Percentiles rank a stretch among this genome's conserved stretches.
These are phyloP conservation scores for Globisporangium nodosum DNA, from an alignment of 352 stramenopile genomes.

Conservation along the genomic window DNA sequence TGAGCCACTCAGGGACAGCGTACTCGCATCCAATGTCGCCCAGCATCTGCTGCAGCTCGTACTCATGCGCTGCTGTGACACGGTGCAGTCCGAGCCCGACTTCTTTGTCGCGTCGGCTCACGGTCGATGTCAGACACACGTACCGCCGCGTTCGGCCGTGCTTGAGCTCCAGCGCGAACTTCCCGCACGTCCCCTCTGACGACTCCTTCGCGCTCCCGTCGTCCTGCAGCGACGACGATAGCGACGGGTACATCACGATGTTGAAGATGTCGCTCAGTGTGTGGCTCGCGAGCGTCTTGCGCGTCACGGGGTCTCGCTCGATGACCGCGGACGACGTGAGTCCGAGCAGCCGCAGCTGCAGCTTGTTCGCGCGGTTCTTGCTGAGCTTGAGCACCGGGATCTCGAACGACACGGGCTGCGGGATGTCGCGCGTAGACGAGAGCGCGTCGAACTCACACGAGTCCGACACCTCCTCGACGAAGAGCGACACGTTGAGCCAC, in stretches of 20 bases:
- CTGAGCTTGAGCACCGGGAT: slow-evolving; percentile 83
- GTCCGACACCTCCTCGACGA: slow-evolving; percentile 82
- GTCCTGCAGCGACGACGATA: slow-evolving; percentile 49
- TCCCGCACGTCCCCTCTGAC: slow-evolving; percentile 59
- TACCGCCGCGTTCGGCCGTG: slow-evolving; percentile 73
- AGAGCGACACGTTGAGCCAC: slow-evolving; percentile 74
- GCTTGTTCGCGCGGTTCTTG: slow-evolving; percentile 65
- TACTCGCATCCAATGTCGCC: slow-evolving; percentile 64
- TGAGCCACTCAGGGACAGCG: slow-evolving; percentile 56
- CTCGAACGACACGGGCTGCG: slow-evolving; percentile 77
- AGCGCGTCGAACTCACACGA: slow-evolving; percentile 81
- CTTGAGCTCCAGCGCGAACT: slow-evolving; percentile 84
- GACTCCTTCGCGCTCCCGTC: slow-evolving; percentile 35
- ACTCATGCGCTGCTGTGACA: slow-evolving; percentile 45
- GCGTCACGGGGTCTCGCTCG: slow-evolving; percentile 67
- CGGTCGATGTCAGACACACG: slow-evolving; percentile 60
- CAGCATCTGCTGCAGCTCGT: slow-evolving; percentile 67
- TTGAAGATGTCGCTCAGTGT: slow-evolving; percentile 82
- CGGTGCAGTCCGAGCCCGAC: slow-evolving; percentile 65
- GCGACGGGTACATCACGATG: slow-evolving; percentile 79
- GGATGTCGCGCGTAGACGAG: slow-evolving; percentile 69
- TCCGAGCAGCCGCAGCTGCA: slow-evolving; percentile 70
- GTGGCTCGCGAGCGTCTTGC: slow-evolving; percentile 60
- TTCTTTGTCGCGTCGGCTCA: slow-evolving; percentile 63
- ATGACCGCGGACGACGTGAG: slow-evolving; percentile 65